Evolutionary conservation across 2,329 filamentous ascomycete species (phyloP).

Genomic region (Dactylellina parvicollis): DNA sequence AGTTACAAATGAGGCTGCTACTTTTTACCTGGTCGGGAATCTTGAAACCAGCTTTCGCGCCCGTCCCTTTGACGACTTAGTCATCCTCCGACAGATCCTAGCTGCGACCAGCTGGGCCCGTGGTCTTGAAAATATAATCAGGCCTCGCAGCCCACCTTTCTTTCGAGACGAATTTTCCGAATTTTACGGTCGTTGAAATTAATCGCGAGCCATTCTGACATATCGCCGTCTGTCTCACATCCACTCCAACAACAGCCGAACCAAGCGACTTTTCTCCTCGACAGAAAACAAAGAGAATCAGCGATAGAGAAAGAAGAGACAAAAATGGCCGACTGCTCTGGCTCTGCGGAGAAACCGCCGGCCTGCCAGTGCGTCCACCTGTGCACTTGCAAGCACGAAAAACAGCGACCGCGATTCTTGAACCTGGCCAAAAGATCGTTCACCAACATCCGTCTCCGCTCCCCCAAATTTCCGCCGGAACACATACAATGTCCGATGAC

Average conservation of each 20-base stretch:
- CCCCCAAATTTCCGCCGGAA: conserved; percentile 43
- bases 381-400: conserved; percentile 48
- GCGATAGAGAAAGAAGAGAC: background rate
- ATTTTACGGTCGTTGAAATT: conserved; percentile 40
- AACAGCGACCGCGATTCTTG: conserved; percentile 48
- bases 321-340: conserved; percentile 36
- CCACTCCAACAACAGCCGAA: conserved; percentile 47
- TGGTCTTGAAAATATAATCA: conserved; percentile 50
- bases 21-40: conserved; percentile 31
- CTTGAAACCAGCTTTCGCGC: conserved; percentile 33
- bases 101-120: conserved; percentile 12
- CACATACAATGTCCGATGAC: conserved; percentile 44
- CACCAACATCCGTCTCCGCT: conserved; percentile 51
- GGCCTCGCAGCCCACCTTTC: conserved; percentile 47
- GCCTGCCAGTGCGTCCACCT: conserved; percentile 39
- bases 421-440: conserved; percentile 51
- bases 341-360: conserved; percentile 9
- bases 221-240: conserved; percentile 1
- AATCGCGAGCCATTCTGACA: conserved; percentile 48
- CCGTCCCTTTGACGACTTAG: conserved; percentile 23
- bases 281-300: conserved; percentile 1
- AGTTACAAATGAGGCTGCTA: conserved; percentile 52
- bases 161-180: conserved; percentile 41
- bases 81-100: conserved; percentile 46
- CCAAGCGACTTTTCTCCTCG: conserved; percentile 4